A percentile compares a stretch with the other conserved stretches of the same genome.
phyloP scores from a whole-genome alignment of 352 stramenopile genomes.

The Phytophthora macrochlamydospora region DNA sequence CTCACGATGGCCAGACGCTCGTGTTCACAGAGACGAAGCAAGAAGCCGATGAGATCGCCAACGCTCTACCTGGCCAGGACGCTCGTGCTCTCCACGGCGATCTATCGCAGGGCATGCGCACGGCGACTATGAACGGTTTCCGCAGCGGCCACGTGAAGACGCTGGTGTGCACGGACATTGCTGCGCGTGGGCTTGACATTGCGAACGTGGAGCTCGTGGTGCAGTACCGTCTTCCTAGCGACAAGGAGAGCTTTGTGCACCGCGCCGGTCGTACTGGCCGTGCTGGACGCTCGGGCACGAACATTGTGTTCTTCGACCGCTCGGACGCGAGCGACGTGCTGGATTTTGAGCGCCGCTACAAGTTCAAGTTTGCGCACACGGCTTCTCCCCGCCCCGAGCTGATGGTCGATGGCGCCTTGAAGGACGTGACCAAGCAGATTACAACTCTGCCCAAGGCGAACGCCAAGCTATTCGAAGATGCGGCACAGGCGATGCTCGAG shows the following conservation, averaged over 20 bases:
- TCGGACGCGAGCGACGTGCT: constrained; percentile 66
- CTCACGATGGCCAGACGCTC: constrained; percentile 83
- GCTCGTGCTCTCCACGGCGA: constrained; percentile 78
- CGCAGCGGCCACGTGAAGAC: constrained; percentile 93
- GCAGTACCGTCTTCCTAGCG: constrained; percentile 92
- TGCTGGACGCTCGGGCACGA: constrained; percentile 80
- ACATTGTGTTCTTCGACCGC: constrained; percentile 89
- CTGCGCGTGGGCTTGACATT: constrained; percentile 90
- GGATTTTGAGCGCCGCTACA: constrained; percentile 80
- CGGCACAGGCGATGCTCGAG: constrained; percentile 57
- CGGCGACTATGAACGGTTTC: constrained; percentile 97
- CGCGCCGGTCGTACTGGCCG: constrained; percentile 90
- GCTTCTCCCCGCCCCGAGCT: constrained; percentile 61
- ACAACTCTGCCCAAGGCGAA: constrained; percentile 48
- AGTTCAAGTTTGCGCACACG: constrained; percentile 73
- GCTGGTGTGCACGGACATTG: constrained; percentile 91
- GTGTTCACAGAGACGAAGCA: constrained; percentile 98
- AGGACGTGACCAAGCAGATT: constrained; percentile 63
- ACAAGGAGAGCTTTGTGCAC: constrained; percentile 96
- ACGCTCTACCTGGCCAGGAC: constrained; percentile 67
- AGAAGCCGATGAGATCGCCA: constrained; percentile 95
- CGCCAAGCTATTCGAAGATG: constrained; percentile 61
- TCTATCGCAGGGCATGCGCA: constrained; percentile 84
- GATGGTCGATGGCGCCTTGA: constrained; percentile 59
- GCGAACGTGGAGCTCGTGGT: constrained; percentile 92